These are phyloP conservation scores for Abrus precatorius DNA, from an alignment of 306 rosid genomes.

Conservation along the genomic window DNA sequence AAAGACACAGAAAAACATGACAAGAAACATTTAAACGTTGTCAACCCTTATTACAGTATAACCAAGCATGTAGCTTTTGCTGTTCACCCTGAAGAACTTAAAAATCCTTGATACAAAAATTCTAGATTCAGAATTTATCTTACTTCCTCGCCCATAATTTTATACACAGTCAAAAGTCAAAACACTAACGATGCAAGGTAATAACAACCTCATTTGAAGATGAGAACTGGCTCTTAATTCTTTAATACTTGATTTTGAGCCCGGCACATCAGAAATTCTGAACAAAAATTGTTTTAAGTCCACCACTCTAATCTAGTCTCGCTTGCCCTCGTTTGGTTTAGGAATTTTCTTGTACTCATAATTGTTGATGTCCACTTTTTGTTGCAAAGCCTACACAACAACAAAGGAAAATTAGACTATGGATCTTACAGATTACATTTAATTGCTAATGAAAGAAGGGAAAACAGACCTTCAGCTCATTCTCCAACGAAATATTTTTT, in stretches of 20 bases:
- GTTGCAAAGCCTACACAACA: conserved; percentile 66
- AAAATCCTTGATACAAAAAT: conserved; percentile 24
- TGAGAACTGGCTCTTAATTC: conserved; percentile 32
- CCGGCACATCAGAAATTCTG: conserved; percentile 14
- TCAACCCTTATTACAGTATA: conserved; percentile 36
- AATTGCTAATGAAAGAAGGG: conserved; percentile 34
- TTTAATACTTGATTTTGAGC: conserved; percentile 14
- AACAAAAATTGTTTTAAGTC: conserved; percentile 2
- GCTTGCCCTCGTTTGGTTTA: conserved; percentile 64
- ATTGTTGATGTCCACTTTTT: conserved; percentile 77
- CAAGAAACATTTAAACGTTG: conserved; percentile 24
- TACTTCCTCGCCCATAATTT: conserved; percentile 38
- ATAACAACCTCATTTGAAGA: conserved; percentile 32
- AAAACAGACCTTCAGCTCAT: conserved; percentile 73
- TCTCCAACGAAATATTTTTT: conserved; percentile 71
- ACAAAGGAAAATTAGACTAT: conserved; percentile 38
- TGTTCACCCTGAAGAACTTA: conserved; percentile 33
- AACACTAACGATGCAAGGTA: conserved; percentile 29
- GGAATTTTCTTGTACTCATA: conserved; percentile 84
- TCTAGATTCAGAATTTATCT: conserved; percentile 36
- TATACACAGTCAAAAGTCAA: conserved; percentile 30
- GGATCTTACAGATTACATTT: conserved; percentile 11
- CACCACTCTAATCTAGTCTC: conserved; percentile 43
- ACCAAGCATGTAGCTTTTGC: conserved; percentile 34
- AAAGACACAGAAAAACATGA: conserved; percentile 39